Evolutionary conservation across 164 flowering plant genomes (phyloP), one percentile per base, ranked within the genome.

Genomic region (Hamamelis virginiana): DNA sequence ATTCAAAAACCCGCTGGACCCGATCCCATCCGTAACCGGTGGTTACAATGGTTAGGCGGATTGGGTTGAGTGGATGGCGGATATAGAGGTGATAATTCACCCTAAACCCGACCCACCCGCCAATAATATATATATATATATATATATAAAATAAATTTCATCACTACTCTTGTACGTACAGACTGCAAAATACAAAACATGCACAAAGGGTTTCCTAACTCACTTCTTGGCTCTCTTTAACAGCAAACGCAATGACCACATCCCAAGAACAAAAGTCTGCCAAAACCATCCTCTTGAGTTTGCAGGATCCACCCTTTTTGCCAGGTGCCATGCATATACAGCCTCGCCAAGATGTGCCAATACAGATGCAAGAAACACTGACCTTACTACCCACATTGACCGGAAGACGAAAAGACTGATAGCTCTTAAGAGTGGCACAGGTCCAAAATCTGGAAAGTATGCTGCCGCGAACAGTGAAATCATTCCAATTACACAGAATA

Each of bases 261-360:
- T 1, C 13, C 93, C 99, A 53, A 92, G 87, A 25, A 65, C 83
- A 59, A 85, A 66, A 22, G 98, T 95, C 78, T 92, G 99, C 92
- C 94, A 92, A 71, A 91, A 91, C 99, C 98, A 95, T 43, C 91
- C 87, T 47, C 66, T 86, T 4, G 89, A 71, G 72, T 95, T 92
- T 3, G 71, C 74, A 64, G 96, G 96, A 79, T 95, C 97, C 44
- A 91, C 94, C 66, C 64, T 86, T 67, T 70, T 85, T 1, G 99
- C 94, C 38, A 92, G 71, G 45, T 53, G 45, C 96, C 93, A 95
- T 3, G 97, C 97, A 73, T 87, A 92, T 10, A 80, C 48, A 6
- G 81, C 96, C 81, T 95, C 98, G 2, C 78, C 72, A 14, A 85
- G 2, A 77, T 95, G 99, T 14, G 71, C 72, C 6, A 75, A 74